Base-by-base conservation (phyloP, 176 grass and related monocot genomes). In the Rhynchospora breviuscula region DNA sequence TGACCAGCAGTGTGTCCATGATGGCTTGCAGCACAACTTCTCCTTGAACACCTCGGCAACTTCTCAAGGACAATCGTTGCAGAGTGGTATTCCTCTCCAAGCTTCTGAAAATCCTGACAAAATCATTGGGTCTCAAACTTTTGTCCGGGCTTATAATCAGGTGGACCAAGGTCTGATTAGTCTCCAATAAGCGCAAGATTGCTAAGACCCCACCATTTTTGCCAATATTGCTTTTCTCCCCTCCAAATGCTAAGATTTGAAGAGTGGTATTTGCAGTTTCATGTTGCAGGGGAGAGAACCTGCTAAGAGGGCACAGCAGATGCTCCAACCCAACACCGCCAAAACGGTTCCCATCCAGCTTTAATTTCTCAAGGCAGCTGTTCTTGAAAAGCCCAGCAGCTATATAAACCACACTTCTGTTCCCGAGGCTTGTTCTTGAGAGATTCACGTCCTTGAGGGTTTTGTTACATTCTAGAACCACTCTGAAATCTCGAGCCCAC, bases 331-430 rank as follows among this genome's bases (percentile, higher is more conserved):
- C 95, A 83, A 90, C 84, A 84, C 92, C 90, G 73, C 86, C 82
- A 84, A 98, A 93, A 74, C 35, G 64, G 58, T 98, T 98, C 43
- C 89, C 92, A 80, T 98, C 90, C 63, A 98, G 81, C n/a, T 51
- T 65, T 82, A 98, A 87, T 71, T 81, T 91, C 83, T 93, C 90
- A 43, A 98, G 87, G 82, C 81, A 88, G 12, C 19, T 89, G 79
- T 98, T 98, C 86, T 90, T 93, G 88, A 98, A 94, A 61, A 98
- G 90, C 44, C 95, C 95, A 48, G 95, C 95, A 88, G 90, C 95
- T 87, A 98, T 90, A 80, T 94, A 94, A 33, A 98, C 95, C 31
- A 89, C 84, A 0, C 90, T 89, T 89, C 90, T 94, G 86, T 98
- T 85, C 66, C 86, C 29, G 26, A 98, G 89, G 66, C 84, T 82